Conservation (phyloP, 768 basidiomycete genomes). For the Leccinum truebloodii region DNA sequence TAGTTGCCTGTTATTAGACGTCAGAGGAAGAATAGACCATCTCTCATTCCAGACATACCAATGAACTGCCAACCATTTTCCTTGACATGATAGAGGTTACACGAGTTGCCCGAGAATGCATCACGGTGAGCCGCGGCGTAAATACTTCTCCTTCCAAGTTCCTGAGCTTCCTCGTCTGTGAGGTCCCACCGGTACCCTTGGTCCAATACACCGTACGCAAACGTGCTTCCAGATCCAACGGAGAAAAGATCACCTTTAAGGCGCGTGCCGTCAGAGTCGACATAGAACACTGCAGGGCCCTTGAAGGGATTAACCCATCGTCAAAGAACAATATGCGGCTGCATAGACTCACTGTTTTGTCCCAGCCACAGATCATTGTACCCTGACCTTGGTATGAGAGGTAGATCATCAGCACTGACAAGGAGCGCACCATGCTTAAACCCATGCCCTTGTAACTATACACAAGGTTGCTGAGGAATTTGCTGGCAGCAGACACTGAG, state of each 20-base stretch:
- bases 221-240: constrained; percentile 96
- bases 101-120: constrained; percentile 93
- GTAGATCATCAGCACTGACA: constrained; percentile 1
- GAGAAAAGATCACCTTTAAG: constrained; percentile 98
- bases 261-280: constrained; percentile 95
- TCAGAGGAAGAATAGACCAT: constrained; percentile 13
- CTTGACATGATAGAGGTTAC: constrained; percentile 95
- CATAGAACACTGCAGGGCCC: constrained; percentile 95
- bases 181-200: constrained; percentile 95
- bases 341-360: constrained; percentile 77
- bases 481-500: constrained; percentile 98
- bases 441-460: constrained; percentile 99
- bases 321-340: not conserved
- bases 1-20: constrained; percentile 68
- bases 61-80: constrained; percentile 96
- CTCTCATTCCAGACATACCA: constrained; percentile 50
- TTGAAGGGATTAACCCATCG: constrained; percentile 32
- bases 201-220: constrained; percentile 98
- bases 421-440: constrained; percentile 83
- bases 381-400: constrained; percentile 52
- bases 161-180: constrained; percentile 90
- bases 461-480: constrained; percentile 95
- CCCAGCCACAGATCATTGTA: constrained; percentile 99
- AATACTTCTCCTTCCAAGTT: constrained; percentile 90
- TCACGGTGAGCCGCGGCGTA: constrained; percentile 97